phyloP scores from a whole-genome alignment of 768 basidiomycete species.

The Russula earlei region DNA sequence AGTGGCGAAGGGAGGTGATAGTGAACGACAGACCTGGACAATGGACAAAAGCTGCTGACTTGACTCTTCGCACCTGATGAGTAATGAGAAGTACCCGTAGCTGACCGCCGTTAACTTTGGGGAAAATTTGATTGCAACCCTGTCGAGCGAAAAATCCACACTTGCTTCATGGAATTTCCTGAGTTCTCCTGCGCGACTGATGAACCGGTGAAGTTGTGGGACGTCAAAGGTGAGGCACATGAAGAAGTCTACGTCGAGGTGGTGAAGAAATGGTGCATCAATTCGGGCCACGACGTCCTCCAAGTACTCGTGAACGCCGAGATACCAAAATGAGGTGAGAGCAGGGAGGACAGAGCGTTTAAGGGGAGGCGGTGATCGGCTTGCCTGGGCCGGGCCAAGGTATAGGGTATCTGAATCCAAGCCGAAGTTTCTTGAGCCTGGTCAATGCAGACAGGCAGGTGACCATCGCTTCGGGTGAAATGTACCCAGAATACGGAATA shows the following conservation, averaged over 20 bases:
- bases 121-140: neutral
- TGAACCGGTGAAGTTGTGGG: neutral
- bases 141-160: neutral
- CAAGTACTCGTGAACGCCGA: neutral
- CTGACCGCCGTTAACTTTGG: no score
- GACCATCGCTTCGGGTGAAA: neutral
- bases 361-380: neutral
- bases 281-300: neutral
- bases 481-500: neutral
- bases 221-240: no score
- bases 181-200: neutral
- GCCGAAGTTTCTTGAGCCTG: neutral
- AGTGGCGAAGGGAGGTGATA: neutral
- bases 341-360: neutral
- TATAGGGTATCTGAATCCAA: neutral
- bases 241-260: neutral
- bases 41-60: neutral
- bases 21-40: no score
- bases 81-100: neutral
- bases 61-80: neutral
- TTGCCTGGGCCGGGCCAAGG: neutral
- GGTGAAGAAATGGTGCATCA: neutral
- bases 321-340: neutral
- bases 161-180: neutral
- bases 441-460: neutral